Evolutionary conservation across 2,329 filamentous ascomycete genomes (phyloP), one percentile per base, ranked within the genome.

Genomic region (Alternaria ethzedia): DNA sequence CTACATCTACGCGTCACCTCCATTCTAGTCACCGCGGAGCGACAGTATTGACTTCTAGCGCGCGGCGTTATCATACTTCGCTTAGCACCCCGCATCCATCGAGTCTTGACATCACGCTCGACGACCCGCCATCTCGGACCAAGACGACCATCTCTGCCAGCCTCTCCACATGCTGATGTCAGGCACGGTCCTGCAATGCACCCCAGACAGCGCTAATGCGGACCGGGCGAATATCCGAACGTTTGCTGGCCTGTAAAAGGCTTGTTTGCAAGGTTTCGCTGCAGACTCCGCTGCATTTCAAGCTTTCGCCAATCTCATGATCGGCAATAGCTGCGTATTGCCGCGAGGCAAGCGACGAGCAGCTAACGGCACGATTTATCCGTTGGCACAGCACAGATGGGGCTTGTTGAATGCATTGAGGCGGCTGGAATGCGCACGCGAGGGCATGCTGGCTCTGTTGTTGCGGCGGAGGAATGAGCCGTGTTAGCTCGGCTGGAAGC

Each of bases 51-150:
- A 36, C 2, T 62, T 84, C 20, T 51, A 51, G 49, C 49, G 49
- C 17, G 17, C 49, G 28, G 21, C 49, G 20, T 30, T 51, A 13
- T 51, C 46, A 52, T 28, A 36, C 23, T 56, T 68, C 64, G 61
- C 66, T 66, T 68, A 68, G 44, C 54, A 59, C 46, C 57, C 63
- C 61, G 44, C 50, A 65, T 52, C n/a, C 28, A 59, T 57, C 20
- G 41, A 68, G 60, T 68, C 57, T 58, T 68, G 63, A 62, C 57
- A 65, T 68, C 66, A 68, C 66, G n/a, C 32, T 49, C 20, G 20
- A 21, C 28, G 25, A 51, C 23, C 61, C 54, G 17, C 54, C 44
- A 46, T 55, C 25, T 54, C 54, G 23, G 32, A 63, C 15, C 26
- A 28, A 46, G 55, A 28, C 41, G 12, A 17, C 45, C 47, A 41